Evolutionary conservation across 805 yeast genomes (phyloP), one percentile per base, ranked within the genome.

Genomic region (Tetrapisispora phaffii): DNA sequence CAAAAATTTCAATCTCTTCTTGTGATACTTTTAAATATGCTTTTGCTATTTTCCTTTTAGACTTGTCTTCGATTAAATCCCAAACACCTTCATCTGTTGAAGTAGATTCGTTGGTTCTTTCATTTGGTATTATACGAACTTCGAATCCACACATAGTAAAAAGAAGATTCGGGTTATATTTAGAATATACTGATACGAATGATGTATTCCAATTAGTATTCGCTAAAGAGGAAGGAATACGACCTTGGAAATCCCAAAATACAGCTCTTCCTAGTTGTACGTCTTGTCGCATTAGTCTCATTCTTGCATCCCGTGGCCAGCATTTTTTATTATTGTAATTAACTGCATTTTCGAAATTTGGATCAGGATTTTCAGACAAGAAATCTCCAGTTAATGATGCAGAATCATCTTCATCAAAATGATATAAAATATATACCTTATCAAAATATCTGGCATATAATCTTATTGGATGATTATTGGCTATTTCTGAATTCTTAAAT

Each of bases 141-240:
- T 93, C 98, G 67, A 93, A 93, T 0, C 98, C 99, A 64, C 93
- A 82, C 89, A 93, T 85, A 0, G 93, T 75, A 55, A 90, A 87
- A 28, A 90, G 66, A 47, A 93, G 60, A 53, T 90, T 94, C 7
- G 96, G 90, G 57, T 93, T 93, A 48, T 89, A 95, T 45, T 75
- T 76, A 16, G 96, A 85, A 62, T 90, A 93, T 1, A 93, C 95
- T 0, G 96, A 86, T 0, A 88, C 89, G 53, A 80, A 73, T 0
- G 95, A 72, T 44, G 80, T 82, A 31, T 77, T 82, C 96, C 97
- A 90, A 39, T 74, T 75, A 15, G 90, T 68, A 1, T 77, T 67
- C 0, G 89, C 80, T 12, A 93, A 56, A 0, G 95, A 79, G 4
- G 73, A 62, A 0, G 98, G 97, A 32, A 93, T 63, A 32, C 97